Evolutionary conservation across 768 basidiomycete genomes (phyloP).

Genomic region (Russula abietina): DNA sequence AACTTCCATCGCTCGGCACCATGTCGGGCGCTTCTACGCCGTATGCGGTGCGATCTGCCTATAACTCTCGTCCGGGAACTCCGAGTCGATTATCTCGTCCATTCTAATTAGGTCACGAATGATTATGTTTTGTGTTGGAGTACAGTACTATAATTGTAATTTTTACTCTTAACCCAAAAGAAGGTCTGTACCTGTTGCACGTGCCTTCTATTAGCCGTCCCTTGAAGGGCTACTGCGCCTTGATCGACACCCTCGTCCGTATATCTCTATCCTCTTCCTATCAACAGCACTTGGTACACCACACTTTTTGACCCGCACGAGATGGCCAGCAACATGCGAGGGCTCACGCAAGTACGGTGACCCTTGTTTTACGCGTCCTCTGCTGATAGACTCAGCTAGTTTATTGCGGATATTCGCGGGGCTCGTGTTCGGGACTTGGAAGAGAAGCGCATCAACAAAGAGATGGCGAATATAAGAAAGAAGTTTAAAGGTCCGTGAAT

Average conservation of each 20-base stretch:
- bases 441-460: slow-evolving; percentile 98
- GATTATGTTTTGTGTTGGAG: neutral
- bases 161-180: too few relatives aligned
- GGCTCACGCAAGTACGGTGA: slow-evolving; percentile 77
- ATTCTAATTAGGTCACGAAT: slow-evolving; percentile 26
- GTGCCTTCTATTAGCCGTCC: slow-evolving; percentile 1
- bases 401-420: slow-evolving; percentile 98
- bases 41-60: slow-evolving; percentile 35
- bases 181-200: neutral
- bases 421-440: slow-evolving; percentile 94
- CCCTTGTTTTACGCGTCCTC: neutral
- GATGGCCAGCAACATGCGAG: slow-evolving; percentile 91
- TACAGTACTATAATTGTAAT: neutral
- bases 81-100: slow-evolving; percentile 49
- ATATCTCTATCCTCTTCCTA: neutral
- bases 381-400: slow-evolving; percentile 42
- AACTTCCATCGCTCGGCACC: slow-evolving; percentile 35
- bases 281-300: slow-evolving; percentile 16
- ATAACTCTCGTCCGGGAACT: slow-evolving; percentile 56
- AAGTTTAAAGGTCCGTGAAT: slow-evolving; percentile 81
- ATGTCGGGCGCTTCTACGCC: slow-evolving; percentile 61
- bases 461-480: slow-evolving; percentile 99
- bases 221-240: neutral
- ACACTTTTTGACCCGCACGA: slow-evolving; percentile 10
- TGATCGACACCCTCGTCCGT: neutral